Evolutionary conservation across 805 yeast species (phyloP).

Genomic region (Ogataea neopini): DNA sequence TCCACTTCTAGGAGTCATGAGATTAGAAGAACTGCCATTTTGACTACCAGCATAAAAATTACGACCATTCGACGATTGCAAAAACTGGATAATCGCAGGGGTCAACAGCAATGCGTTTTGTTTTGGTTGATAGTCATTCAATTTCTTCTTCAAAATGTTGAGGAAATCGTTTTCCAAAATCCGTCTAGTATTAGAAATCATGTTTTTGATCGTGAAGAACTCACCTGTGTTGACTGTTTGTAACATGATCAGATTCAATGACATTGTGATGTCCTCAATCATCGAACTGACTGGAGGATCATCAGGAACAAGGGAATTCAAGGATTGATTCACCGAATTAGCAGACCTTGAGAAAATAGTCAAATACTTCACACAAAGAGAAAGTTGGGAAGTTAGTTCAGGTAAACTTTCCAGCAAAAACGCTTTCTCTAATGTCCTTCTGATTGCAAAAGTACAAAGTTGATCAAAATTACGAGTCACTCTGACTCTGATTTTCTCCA

Average conservation of each 20-base stretch:
- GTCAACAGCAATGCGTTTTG: slow-evolving; percentile 31
- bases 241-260: slow-evolving; percentile 65
- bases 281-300: slow-evolving; percentile 77
- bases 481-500: slow-evolving; percentile 52
- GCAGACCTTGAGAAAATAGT: slow-evolving; percentile 23
- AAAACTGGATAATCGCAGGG: slow-evolving; percentile 19
- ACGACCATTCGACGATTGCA: slow-evolving; percentile 20
- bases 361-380: slow-evolving; percentile 29
- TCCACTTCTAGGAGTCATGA: slow-evolving; percentile 32
- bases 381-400: slow-evolving; percentile 42
- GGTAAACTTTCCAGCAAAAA: slow-evolving; percentile 79
- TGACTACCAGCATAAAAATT: slow-evolving; percentile 16
- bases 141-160: slow-evolving; percentile 51
- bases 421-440: slow-evolving; percentile 81
- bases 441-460: slow-evolving; percentile 63
- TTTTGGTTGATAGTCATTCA: slow-evolving; percentile 46
- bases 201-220: slow-evolving; percentile 50
- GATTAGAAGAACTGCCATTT: slow-evolving; percentile 26
- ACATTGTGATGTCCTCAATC: slow-evolving; percentile 79
- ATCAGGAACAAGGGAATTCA: slow-evolving; percentile 42
- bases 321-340: slow-evolving; percentile 20
- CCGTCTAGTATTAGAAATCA: slow-evolving; percentile 55
- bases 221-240: slow-evolving; percentile 76
- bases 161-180: slow-evolving; percentile 66
- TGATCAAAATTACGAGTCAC: slow-evolving; percentile 64